phyloP scores from a whole-genome alignment of 495 filamentous ascomycete genomes.

The Trichocladium uniseriatum region DNA sequence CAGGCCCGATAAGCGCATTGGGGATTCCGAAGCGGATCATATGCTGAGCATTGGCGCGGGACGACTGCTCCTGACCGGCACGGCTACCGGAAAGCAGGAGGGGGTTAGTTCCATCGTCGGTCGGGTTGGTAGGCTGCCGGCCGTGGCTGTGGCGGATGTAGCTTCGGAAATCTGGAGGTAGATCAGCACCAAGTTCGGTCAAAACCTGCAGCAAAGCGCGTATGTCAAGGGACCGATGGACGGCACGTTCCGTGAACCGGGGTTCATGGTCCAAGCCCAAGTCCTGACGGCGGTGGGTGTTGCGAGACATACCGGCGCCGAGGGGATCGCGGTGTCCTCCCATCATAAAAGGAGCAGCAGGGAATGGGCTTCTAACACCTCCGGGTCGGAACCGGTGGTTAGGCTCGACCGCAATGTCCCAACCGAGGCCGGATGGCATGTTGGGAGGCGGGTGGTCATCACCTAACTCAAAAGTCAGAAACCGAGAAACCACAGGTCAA shows the following conservation, averaged over 20 bases:
- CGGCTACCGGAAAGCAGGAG: constrained; percentile 45
- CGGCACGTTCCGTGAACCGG: no score
- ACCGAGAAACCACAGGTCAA: constrained; percentile 10
- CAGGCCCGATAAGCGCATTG: constrained; percentile 11
- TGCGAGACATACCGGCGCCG: constrained; percentile 28
- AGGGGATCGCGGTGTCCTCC: constrained; percentile 37
- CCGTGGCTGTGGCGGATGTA: constrained; percentile 26
- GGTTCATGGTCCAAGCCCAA: no score
- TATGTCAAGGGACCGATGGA: no score
- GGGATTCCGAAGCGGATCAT: constrained; percentile 31
- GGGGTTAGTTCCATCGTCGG: constrained; percentile 76
- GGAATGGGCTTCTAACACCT: constrained; percentile 29
- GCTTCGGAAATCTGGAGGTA: constrained; percentile 31
- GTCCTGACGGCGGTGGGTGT: no score
- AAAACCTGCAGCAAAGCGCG: no score
- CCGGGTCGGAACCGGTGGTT: constrained; percentile 24
- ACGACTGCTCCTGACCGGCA: constrained; percentile 28
- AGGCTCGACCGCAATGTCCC: constrained; percentile 37
- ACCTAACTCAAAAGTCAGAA: constrained; percentile 27
- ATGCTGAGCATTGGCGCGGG: constrained; percentile 23
- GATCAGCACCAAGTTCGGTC: constrained; percentile 3
- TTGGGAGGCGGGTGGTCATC: constrained; percentile 42
- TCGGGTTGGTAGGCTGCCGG: constrained; percentile 19
- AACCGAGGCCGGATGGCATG: constrained; percentile 34
- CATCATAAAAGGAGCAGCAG: constrained; percentile 34